These are phyloP conservation scores for Corchorus capsularis DNA, from an alignment of 345 rosid species.

Conservation along the genomic window DNA sequence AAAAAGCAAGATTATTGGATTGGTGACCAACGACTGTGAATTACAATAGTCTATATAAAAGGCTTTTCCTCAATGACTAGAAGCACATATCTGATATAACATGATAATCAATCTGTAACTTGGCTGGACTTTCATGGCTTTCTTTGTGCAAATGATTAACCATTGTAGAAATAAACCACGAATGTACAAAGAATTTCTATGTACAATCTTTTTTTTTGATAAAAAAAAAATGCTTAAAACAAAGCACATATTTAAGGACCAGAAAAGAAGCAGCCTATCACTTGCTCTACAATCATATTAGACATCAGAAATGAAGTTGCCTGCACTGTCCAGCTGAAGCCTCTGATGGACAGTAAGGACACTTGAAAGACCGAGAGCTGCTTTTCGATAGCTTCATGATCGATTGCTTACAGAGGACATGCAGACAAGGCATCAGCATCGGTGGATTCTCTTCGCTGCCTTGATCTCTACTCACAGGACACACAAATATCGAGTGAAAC, in stretches of 20 bases:
- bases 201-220: constrained; percentile 11
- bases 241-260: constrained; percentile 8
- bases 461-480: constrained; percentile 76
- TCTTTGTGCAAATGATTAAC: not conserved
- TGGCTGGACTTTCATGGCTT: not conserved
- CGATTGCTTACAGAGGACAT: constrained; percentile 76
- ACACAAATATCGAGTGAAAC: constrained; percentile 73
- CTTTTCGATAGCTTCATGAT: constrained; percentile 64
- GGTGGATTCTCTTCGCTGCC: constrained; percentile 74
- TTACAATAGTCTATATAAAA: too few relatives aligned
- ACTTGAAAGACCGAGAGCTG: constrained; percentile 53
- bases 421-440: constrained; percentile 65
- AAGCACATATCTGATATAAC: not conserved
- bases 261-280: not conserved
- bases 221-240: constrained; percentile 18
- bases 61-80: not conserved
- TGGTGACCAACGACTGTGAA: not conserved
- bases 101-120: not conserved
- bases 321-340: constrained; percentile 45
- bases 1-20: not conserved
- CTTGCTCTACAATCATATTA: not conserved
- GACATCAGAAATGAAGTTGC: constrained; percentile 51
- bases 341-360: constrained; percentile 67
- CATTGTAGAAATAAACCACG: constrained; percentile 12
- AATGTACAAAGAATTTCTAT: constrained; percentile 33